These are phyloP conservation scores for Albugo candida DNA, from an alignment of 352 stramenopile genomes.

Conservation along the genomic window DNA sequence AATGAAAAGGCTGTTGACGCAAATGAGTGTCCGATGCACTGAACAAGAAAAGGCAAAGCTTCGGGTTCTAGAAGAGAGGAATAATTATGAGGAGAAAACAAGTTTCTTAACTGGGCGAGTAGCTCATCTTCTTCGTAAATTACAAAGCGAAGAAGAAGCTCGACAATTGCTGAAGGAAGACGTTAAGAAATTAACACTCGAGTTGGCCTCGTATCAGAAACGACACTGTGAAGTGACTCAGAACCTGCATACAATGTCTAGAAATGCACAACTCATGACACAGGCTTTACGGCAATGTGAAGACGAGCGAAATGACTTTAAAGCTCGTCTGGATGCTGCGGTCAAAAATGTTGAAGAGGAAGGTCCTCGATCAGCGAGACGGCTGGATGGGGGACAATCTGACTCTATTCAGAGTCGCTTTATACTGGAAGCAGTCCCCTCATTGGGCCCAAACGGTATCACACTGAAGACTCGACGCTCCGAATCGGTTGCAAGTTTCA, in stretches of 20 bases:
- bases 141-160: constrained; percentile 90
- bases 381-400: neutral
- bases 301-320: constrained; percentile 75
- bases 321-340: constrained; percentile 64
- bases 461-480: too few relatives aligned
- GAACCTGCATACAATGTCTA: constrained; percentile 79
- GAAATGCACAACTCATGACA: constrained; percentile 85
- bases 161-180: constrained; percentile 86
- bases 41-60: constrained; percentile 89
- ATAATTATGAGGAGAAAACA: constrained; percentile 87
- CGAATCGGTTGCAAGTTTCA: too few relatives aligned
- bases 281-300: constrained; percentile 62
- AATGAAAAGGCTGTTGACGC: constrained; percentile 90
- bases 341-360: constrained; percentile 41
- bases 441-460: too few relatives aligned
- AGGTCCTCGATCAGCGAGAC: neutral
- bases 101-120: constrained; percentile 84
- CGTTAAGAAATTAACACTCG: constrained; percentile 85
- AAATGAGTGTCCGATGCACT: constrained; percentile 81
- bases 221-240: constrained; percentile 75
- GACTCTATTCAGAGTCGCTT: neutral
- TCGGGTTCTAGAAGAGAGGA: constrained; percentile 79
- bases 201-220: constrained; percentile 78
- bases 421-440: too few relatives aligned
- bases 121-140: constrained; percentile 91